Conservation (phyloP, 257 asterid genomes). For the Primulina tabacum region DNA sequence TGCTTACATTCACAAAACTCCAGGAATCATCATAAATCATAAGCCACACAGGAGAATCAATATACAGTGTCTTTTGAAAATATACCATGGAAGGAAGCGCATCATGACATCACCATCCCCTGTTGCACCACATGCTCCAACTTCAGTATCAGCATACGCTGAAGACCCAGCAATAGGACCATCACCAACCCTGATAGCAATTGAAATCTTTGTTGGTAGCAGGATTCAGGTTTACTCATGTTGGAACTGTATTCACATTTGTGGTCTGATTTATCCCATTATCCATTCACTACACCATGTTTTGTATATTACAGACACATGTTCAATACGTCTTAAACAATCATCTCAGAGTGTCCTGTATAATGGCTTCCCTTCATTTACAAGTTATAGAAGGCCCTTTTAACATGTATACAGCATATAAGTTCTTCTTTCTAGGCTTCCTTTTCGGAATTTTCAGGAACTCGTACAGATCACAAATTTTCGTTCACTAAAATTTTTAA, state of each 20-base stretch:
- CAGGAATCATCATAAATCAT: slow-evolving; percentile 7
- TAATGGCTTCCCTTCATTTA: neutral
- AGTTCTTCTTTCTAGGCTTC: too few relatives aligned
- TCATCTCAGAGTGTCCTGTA: neutral
- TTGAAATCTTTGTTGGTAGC: neutral
- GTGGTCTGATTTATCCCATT: neutral
- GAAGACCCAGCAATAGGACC: slow-evolving; percentile 97
- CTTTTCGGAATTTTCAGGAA: neutral
- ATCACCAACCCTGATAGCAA: slow-evolving; percentile 74
- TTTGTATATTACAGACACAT: neutral
- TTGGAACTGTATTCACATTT: neutral
- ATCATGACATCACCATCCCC: slow-evolving; percentile 99
- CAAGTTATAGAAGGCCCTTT: neutral
- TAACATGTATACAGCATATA: too few relatives aligned
- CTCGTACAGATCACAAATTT: neutral
- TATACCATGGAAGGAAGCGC: slow-evolving; percentile 98
- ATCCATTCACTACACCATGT: neutral
- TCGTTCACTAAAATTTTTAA: neutral
- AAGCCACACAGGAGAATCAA: neutral
- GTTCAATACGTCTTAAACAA: neutral
- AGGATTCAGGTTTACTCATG: slow-evolving; percentile 10
- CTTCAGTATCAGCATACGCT: slow-evolving; percentile 84
- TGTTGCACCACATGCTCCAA: slow-evolving; percentile 97
- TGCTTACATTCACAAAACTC: neutral
- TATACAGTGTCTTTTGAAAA: neutral